phyloP scores from a whole-genome alignment of 768 basidiomycete species.

The Suillus spraguei region DNA sequence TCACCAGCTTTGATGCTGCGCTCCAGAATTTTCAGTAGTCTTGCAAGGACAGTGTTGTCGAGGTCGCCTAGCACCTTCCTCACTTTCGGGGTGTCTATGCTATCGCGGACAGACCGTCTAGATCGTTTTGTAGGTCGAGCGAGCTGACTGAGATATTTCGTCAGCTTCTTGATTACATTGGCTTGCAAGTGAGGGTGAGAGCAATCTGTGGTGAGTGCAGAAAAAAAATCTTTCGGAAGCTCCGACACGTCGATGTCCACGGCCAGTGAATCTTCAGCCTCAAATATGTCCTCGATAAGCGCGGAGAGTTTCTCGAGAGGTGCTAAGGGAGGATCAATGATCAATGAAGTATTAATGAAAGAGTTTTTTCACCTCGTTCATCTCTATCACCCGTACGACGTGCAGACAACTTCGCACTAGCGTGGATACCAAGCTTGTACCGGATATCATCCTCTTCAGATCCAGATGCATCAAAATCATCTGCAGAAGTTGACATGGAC shows the following conservation, averaged over 20 bases:
- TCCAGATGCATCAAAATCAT: constrained; percentile 29
- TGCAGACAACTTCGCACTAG: constrained; percentile 50
- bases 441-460: constrained; percentile 43
- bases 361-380: constrained; percentile 60
- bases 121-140: constrained; percentile 70
- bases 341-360: constrained; percentile 4
- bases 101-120: constrained; percentile 45
- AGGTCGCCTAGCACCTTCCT: constrained; percentile 69
- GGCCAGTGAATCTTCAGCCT: constrained; percentile 73
- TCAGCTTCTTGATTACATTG: constrained; percentile 64
- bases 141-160: constrained; percentile 67
- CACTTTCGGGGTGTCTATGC: constrained; percentile 45
- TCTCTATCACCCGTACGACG: constrained; percentile 75
- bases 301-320: constrained; percentile 77
- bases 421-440: constrained; percentile 27
- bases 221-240: constrained; percentile 67
- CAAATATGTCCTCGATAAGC: constrained; percentile 83
- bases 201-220: constrained; percentile 55
- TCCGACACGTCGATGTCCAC: constrained; percentile 53
- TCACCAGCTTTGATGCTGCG: constrained; percentile 78
- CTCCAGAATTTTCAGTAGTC: constrained; percentile 78
- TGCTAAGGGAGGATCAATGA: constrained; percentile 35
- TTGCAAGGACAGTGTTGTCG: constrained; percentile 59
- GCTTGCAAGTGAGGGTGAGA: constrained; percentile 64
- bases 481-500: constrained; percentile 53